phyloP scores from a whole-genome alignment of 2,329 filamentous ascomycete species.

The Fusarium oxysporum region DNA sequence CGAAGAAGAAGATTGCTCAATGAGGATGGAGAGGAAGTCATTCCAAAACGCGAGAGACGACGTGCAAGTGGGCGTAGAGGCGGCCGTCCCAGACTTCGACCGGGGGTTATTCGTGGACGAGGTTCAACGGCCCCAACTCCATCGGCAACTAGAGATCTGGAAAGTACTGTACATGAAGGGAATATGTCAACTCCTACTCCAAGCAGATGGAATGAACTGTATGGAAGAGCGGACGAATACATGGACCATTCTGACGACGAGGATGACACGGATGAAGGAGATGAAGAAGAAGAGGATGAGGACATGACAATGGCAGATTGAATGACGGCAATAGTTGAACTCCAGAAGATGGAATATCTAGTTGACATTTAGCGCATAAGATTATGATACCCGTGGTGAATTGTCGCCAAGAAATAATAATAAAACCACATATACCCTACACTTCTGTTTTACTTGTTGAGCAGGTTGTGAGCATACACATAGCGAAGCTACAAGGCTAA shows the following conservation, averaged over 20 bases:
- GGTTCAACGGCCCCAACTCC: conserved; percentile 4
- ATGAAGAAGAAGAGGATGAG: conserved; percentile 46
- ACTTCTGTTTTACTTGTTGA: neutral
- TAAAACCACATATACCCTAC: conserved; percentile 1
- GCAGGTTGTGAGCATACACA: neutral
- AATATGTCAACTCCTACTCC: conserved; percentile 52
- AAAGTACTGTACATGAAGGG: conserved; percentile 20
- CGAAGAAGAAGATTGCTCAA: conserved; percentile 44
- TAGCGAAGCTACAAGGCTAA: conserved; percentile 9
- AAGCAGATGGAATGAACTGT: conserved; percentile 50
- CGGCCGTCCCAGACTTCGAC: conserved; percentile 38
- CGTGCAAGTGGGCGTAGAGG: conserved; percentile 33
- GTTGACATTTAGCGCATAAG: conserved; percentile 21
- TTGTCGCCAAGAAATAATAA: conserved; percentile 22
- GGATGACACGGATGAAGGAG: conserved; percentile 44
- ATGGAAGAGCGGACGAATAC: conserved; percentile 40
- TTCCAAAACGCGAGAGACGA: conserved; percentile 34
- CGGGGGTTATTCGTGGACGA: conserved; percentile 31
- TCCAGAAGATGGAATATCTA: neutral
- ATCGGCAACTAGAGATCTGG: conserved; percentile 25
- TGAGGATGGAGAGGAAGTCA: conserved; percentile 43
- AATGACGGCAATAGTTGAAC: neutral
- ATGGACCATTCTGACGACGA: conserved; percentile 45
- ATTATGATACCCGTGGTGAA: conserved; percentile 44
- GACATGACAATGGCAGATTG: conserved; percentile 45